Evolutionary conservation across 23 red algal species (phyloP), one percentile per base, ranked within the genome.

Genomic region (Chondrus crispus): DNA sequence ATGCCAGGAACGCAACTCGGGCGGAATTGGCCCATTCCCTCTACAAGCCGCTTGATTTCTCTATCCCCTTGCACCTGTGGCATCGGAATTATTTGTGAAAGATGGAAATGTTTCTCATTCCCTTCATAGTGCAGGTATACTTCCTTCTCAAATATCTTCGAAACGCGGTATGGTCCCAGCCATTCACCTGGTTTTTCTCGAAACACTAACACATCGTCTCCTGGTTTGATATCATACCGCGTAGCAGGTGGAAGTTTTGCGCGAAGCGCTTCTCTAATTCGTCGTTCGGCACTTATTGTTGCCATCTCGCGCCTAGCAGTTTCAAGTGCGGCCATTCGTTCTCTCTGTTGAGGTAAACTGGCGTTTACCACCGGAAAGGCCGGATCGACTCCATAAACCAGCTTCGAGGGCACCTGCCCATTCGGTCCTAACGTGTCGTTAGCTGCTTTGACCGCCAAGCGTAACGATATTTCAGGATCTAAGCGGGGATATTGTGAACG

Each of bases 341-440:
- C 71, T 0, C 29, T 37, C 26, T 77, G 71, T 24, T 48, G 22
- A 77, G 38, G 71, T 24, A 77, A 14, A 28, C 24, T n/a, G 35
- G 46, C 26, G 26, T 50, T 29, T 35, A 53, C n/a, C 24, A 51
- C n/a, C 28, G 51, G 82, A 13, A 68, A 46, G 5, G 24, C 19
- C 0, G 66, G 82, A 9, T 74, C 26, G 7, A 28, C 63, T 7
- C 82, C 82, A 75, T 74, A 72, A 36, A 87, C 62, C 14, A 87
- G 50, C 7, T 45, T 11, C 19, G 54, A 46, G 7, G 82, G 82
- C 24, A 72, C 55, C 12, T 74, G 82, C 6, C 82, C 82, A 14
- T 72, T 28, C 6, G 63, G 82, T 40, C 82, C 1, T 20, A 11
- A 19, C 24, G 82, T 87, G 13, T 73, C 58, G 58, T 87, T 87